These are phyloP conservation scores for Aspergillus fumigatiaffinis DNA, from an alignment of 2,329 filamentous ascomycete species.

Conservation along the genomic window DNA sequence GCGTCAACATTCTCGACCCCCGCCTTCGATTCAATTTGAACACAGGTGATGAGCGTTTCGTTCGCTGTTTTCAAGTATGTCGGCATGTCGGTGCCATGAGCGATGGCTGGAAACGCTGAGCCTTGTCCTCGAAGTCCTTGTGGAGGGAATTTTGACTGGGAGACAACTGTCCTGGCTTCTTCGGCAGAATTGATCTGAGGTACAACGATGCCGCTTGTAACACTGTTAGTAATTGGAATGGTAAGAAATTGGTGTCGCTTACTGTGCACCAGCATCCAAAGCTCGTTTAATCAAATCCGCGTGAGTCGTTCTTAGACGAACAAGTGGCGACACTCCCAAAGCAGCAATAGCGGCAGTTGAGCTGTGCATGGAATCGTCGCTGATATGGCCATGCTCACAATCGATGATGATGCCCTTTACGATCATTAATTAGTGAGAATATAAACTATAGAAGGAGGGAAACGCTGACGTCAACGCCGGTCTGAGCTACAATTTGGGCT, in stretches of 20 bases:
- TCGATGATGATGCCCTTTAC: slow-evolving; percentile 19
- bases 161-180: slow-evolving; percentile 28
- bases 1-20: slow-evolving; percentile 39
- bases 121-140: slow-evolving; percentile 25
- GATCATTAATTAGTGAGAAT: neutral
- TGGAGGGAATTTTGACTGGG: slow-evolving; percentile 23
- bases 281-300: slow-evolving; percentile 24
- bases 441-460: neutral
- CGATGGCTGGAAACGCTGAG: slow-evolving; percentile 22
- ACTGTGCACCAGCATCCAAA: slow-evolving; percentile 24
- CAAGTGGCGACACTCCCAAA: slow-evolving; percentile 21
- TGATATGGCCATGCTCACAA: slow-evolving; percentile 26
- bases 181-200: slow-evolving; percentile 49
- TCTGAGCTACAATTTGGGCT: slow-evolving; percentile 18
- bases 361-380: slow-evolving; percentile 27
- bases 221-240: neutral
- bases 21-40: slow-evolving; percentile 38
- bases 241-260: neutral
- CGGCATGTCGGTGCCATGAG: slow-evolving; percentile 27
- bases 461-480: slow-evolving; percentile 15
- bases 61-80: slow-evolving; percentile 34
- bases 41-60: slow-evolving; percentile 27
- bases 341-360: slow-evolving; percentile 22
- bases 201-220: slow-evolving; percentile 49
- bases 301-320: slow-evolving; percentile 18